Conservation (phyloP, 371 early-diverging fungal genomes). For the Nematocida ironsii region DNA sequence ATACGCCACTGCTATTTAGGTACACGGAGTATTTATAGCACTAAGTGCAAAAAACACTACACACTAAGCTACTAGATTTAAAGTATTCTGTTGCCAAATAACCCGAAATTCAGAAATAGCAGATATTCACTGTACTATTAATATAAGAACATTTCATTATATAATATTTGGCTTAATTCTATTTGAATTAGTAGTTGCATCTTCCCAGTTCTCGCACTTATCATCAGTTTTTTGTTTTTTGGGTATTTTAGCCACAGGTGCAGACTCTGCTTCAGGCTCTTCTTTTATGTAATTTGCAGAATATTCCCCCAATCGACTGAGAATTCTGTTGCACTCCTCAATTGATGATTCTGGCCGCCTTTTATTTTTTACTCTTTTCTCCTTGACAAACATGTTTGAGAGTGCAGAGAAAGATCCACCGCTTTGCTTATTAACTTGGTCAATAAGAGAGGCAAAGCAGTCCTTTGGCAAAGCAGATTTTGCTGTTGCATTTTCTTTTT, state of each 20-base stretch:
- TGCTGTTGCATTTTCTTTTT: not conserved
- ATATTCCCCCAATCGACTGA: slow-evolving; percentile 9
- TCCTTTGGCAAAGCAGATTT: not conserved
- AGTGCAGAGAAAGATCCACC: not conserved
- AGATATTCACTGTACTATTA: too few species aligned
- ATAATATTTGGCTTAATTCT: slow-evolving; percentile 42
- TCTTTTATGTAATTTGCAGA: not conserved
- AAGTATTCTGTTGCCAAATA: too few species aligned
- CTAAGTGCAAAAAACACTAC: too few species aligned
- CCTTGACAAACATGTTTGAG: not conserved
- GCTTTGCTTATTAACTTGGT: slow-evolving; percentile 1
- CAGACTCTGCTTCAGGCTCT: not conserved
- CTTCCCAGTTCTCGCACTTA: slow-evolving; percentile 57
- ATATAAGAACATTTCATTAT: not conserved
- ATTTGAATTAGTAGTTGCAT: not conserved
- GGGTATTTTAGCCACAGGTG: not conserved
- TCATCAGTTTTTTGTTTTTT: slow-evolving; percentile 5
- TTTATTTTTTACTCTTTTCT: not conserved
- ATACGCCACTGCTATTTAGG: too few species aligned
- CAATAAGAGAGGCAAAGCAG: slow-evolving; percentile 30
- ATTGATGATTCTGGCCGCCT: not conserved
- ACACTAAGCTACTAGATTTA: too few species aligned
- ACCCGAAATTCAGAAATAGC: too few species aligned
- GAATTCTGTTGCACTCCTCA: slow-evolving; percentile 21
- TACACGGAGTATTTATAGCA: too few species aligned